phyloP scores from a whole-genome alignment of 208 protist species.

The Sergeia podlipaevii region DNA sequence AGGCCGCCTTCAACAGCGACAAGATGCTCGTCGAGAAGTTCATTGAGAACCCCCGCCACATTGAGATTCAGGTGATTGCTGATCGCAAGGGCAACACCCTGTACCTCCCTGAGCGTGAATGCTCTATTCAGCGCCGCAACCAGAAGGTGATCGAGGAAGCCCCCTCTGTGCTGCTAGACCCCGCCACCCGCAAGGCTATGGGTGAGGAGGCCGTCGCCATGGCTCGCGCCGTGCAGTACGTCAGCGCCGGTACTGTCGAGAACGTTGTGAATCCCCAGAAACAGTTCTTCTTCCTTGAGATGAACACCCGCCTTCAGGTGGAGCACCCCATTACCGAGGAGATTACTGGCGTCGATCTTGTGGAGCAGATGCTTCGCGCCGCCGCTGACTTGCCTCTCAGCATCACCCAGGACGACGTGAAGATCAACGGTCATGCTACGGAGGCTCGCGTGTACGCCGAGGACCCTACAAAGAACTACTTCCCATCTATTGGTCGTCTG shows the following conservation, averaged over 20 bases:
- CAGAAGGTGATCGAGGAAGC: slow-evolving; percentile 96
- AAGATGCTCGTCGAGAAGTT: slow-evolving; percentile 93
- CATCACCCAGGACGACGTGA: slow-evolving; percentile 79
- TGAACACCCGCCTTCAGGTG: slow-evolving; percentile 98
- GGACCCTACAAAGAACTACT: slow-evolving; percentile 82
- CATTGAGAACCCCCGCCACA: slow-evolving; percentile 85
- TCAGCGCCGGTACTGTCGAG: slow-evolving; percentile 97
- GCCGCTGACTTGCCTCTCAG: slow-evolving; percentile 61
- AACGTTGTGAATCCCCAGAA: slow-evolving; percentile 93
- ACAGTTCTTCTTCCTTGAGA: slow-evolving; percentile 98
- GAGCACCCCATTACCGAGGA: slow-evolving; percentile 97
- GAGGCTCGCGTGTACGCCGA: slow-evolving; percentile 97
- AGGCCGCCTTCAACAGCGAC: slow-evolving; percentile 91
- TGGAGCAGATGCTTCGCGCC: slow-evolving; percentile 92
- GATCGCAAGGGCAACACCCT: slow-evolving; percentile 91
- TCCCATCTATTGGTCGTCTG: slow-evolving; percentile 82
- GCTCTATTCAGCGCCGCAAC: slow-evolving; percentile 94
- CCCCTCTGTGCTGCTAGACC: slow-evolving; percentile 61
- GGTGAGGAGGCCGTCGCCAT: slow-evolving; percentile 70
- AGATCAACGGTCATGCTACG: slow-evolving; percentile 79
- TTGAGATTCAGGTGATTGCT: slow-evolving; percentile 94
- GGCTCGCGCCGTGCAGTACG: slow-evolving; percentile 89
- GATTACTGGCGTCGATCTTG: slow-evolving; percentile 91
- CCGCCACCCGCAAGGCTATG: slow-evolving; percentile 65
- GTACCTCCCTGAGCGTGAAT: slow-evolving; percentile 95